Conservation (phyloP, 208 protist genomes). For the Wallacemonas rigidus region DNA sequence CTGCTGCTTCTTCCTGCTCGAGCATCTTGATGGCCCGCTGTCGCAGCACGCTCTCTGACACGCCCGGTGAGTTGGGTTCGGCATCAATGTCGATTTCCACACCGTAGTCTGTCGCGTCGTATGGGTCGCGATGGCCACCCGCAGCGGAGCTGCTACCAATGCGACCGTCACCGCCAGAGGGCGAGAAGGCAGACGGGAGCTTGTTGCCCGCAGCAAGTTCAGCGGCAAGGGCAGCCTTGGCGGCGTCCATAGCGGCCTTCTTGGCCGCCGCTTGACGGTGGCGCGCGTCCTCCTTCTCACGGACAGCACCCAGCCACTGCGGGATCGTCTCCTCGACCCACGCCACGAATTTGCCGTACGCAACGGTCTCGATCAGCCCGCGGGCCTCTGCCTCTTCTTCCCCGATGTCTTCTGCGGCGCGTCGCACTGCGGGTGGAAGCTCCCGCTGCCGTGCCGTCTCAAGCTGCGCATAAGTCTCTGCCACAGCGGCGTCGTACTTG, state of each 20-base stretch:
- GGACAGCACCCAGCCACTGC: conserved; percentile 60
- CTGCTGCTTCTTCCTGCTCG: conserved; percentile 57
- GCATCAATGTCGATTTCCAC: conserved; percentile 7
- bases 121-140: neutral
- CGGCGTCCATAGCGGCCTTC: conserved; percentile 51
- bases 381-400: conserved; percentile 35
- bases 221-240: conserved; percentile 54
- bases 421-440: conserved; percentile 43
- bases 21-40: conserved; percentile 76
- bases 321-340: conserved; percentile 62
- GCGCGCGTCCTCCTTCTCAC: conserved; percentile 31
- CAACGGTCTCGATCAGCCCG: conserved; percentile 15
- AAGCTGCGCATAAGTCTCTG: conserved; percentile 21
- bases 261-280: conserved; percentile 34
- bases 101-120: conserved; percentile 20
- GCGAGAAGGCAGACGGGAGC: neutral
- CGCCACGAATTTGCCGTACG: conserved; percentile 56
- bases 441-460: conserved; percentile 34
- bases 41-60: conserved; percentile 37
- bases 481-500: conserved; percentile 31
- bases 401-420: conserved; percentile 28
- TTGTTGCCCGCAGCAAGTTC: conserved; percentile 44
- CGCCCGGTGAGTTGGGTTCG: neutral
- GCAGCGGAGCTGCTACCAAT: too few species aligned
- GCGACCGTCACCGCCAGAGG: neutral